Conservation (phyloP, 1,284 basidiomycete species). For the Pascua guehoae region DNA sequence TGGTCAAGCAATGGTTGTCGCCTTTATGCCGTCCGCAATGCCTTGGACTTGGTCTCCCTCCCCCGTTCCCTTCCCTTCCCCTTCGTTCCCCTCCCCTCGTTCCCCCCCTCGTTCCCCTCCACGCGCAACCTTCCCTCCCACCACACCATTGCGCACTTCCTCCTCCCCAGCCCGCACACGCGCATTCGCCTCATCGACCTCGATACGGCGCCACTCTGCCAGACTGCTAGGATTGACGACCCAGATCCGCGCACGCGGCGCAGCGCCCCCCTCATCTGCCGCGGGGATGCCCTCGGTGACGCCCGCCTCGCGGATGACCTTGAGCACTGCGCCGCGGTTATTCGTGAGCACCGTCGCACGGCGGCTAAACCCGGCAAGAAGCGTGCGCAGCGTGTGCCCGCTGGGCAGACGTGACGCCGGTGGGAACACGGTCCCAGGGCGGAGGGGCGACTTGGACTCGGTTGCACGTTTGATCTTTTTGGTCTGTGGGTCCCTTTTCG, state of each 20-base stretch:
- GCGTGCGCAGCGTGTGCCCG: slow-evolving; percentile 38
- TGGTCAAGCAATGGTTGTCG: no score
- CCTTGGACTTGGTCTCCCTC: no score
- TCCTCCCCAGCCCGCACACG: neutral
- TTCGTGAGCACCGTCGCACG: slow-evolving; percentile 44
- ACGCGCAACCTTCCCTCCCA: neutral
- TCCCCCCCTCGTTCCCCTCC: slow-evolving; percentile 11
- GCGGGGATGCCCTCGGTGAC: slow-evolving; percentile 31
- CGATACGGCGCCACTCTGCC: slow-evolving; percentile 41
- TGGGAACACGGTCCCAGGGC: slow-evolving; percentile 14
- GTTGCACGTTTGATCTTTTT: neutral
- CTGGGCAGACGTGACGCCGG: slow-evolving; percentile 24
- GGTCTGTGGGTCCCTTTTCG: neutral
- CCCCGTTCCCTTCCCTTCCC: no score
- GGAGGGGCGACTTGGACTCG: slow-evolving; percentile 7
- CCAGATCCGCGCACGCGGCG: slow-evolving; percentile 30
- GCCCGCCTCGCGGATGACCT: slow-evolving; percentile 40
- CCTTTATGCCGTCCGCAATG: neutral
- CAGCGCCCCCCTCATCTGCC: neutral
- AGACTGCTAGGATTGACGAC: slow-evolving; percentile 43
- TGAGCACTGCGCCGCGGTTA: slow-evolving; percentile 42
- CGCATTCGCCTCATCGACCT: slow-evolving; percentile 34
- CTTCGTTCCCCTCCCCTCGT: no score
- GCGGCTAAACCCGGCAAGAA: slow-evolving; percentile 23
- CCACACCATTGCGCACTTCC: neutral